Evolutionary conservation across 2,329 filamentous ascomycete genomes (phyloP).

Genomic region (Botrytis fabae): DNA sequence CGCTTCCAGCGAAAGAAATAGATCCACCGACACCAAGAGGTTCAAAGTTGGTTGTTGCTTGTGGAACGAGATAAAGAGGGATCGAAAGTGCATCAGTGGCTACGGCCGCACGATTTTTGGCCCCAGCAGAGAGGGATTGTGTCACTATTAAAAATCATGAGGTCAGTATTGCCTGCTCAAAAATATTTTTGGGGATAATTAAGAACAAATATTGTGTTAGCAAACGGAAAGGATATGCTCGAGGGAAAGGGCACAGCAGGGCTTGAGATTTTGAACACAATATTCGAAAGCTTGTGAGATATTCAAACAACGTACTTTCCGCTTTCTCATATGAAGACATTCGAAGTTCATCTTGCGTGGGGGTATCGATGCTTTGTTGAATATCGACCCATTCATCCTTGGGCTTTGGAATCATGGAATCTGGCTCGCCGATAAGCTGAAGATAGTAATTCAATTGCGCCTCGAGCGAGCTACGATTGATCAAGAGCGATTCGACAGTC

Average conservation of each 20-base stretch:
- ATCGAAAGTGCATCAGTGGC: neutral
- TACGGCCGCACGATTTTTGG: neutral
- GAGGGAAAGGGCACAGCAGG: neutral
- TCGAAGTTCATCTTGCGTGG: constrained; percentile 1
- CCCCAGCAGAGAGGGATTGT: neutral
- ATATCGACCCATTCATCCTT: neutral
- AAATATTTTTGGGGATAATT: neutral
- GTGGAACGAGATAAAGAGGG: neutral
- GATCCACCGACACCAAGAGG: constrained; percentile 8
- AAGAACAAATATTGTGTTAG: neutral
- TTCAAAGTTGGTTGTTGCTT: neutral
- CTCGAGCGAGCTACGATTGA: neutral
- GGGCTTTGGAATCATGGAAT: neutral
- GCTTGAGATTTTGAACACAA: neutral
- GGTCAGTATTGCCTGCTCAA: neutral
- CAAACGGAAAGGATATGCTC: neutral
- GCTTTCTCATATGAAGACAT: constrained; percentile 7
- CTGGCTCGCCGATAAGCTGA: neutral
- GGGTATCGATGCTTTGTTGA: neutral
- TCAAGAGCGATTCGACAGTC: constrained; percentile 4
- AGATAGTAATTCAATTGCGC: constrained; percentile 14
- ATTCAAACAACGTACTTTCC: neutral
- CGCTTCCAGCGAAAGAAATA: neutral
- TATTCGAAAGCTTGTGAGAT: neutral
- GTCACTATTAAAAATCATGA: neutral